Conservation (phyloP, 139 green algal genomes). For the Yamagishiella unicocca region DNA sequence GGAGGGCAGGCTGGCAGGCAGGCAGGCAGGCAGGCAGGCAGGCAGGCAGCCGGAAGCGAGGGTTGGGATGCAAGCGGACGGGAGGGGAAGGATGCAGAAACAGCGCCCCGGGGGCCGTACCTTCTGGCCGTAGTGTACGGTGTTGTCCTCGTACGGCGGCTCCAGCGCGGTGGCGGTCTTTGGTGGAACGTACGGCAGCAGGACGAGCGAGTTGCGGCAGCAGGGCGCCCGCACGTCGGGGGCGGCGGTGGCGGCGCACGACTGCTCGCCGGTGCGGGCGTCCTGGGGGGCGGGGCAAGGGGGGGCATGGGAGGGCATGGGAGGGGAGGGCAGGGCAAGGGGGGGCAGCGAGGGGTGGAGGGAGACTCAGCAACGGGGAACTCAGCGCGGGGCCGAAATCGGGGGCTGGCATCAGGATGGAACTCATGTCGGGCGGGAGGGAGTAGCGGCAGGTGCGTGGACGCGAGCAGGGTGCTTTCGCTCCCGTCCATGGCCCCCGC, state of each 20-base stretch:
- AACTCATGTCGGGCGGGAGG: too few species aligned
- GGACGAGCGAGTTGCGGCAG: slow-evolving; percentile 66
- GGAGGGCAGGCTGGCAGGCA: neutral
- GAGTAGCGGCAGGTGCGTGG: too few species aligned
- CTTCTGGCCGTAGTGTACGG: slow-evolving; percentile 63
- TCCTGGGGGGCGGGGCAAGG: slow-evolving; percentile 41
- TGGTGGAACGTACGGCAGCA: slow-evolving; percentile 60
- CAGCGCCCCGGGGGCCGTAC: neutral
- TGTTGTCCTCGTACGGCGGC: slow-evolving; percentile 60
- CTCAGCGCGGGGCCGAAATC: too few species aligned
- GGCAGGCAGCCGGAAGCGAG: too few species aligned
- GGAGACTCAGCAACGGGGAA: too few species aligned
- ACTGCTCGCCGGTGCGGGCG: slow-evolving; percentile 29
- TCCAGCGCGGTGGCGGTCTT: slow-evolving; percentile 53
- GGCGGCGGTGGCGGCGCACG: slow-evolving; percentile 60
- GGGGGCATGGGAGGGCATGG: neutral
- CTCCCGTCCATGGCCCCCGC: too few species aligned
- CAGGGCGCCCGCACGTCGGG: slow-evolving; percentile 56
- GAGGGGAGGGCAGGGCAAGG: neutral
- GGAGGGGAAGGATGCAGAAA: too few species aligned
- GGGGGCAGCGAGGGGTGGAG: too few species aligned
- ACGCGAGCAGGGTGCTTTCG: too few species aligned
- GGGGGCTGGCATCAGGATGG: too few species aligned
- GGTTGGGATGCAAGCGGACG: too few species aligned
- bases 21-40: neutral